Percentiles rank a stretch among this genome's conserved stretches.
Conservation (phyloP, 345 rosid genomes). For the Hibiscus syriacus region DNA sequence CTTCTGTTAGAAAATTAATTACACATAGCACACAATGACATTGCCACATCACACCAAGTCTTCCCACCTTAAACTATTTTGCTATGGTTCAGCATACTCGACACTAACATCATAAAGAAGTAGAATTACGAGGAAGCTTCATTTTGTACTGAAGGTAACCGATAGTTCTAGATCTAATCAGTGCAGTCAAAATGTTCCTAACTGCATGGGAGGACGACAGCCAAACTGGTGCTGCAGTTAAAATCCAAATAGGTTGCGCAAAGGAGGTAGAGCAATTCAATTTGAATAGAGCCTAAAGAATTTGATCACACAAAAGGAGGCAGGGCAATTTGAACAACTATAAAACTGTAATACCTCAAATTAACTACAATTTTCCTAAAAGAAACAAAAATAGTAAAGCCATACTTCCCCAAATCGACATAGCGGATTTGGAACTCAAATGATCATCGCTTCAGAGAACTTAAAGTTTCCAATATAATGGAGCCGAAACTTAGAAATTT, state of each 20-base stretch:
- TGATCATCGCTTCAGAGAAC: no score
- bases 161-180: not conserved
- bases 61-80: not conserved
- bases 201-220: no score
- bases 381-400: not conserved
- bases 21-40: not conserved
- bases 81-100: not conserved
- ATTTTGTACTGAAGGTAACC: not conserved
- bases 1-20: not conserved
- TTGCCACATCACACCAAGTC: not conserved
- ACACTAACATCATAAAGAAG: not conserved
- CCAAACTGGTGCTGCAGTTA: not conserved
- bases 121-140: not conserved
- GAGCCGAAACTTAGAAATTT: no score
- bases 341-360: not conserved
- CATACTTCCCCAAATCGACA: no score
- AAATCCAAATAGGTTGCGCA: not conserved
- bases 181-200: not conserved
- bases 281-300: not conserved
- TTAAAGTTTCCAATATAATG: not conserved
- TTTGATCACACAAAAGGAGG: no score
- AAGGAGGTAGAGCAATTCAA: not conserved
- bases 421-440: no score
- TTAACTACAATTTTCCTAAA: conserved; percentile 1
- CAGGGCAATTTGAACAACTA: not conserved